Conservation (phyloP, 2,329 filamentous ascomycete genomes). For the Zymoseptoria ardabiliae region DNA sequence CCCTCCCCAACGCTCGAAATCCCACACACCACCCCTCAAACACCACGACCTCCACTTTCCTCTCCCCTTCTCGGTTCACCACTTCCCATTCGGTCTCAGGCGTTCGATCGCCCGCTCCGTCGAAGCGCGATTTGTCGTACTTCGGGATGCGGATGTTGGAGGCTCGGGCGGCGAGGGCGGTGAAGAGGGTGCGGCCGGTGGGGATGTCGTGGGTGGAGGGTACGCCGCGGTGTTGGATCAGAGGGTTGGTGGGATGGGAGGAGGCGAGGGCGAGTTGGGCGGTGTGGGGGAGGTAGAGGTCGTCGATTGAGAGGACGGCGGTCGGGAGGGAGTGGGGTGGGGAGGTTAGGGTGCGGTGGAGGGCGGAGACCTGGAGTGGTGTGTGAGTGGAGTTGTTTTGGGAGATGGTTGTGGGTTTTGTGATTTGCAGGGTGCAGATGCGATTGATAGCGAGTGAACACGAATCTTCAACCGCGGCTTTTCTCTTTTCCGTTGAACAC, state of each 20-base stretch:
- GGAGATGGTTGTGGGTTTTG: not conserved
- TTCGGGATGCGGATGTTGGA: slow-evolving; percentile 56
- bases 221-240: slow-evolving; percentile 76
- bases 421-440: not conserved
- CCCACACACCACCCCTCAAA: slow-evolving; percentile 91
- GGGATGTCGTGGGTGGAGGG: slow-evolving; percentile 74
- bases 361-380: slow-evolving; percentile 47
- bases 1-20: slow-evolving; percentile 58
- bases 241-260: slow-evolving; percentile 60
- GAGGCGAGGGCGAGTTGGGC: slow-evolving; percentile 60
- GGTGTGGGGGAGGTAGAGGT: slow-evolving; percentile 73
- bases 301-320: slow-evolving; percentile 75
- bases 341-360: slow-evolving; percentile 54
- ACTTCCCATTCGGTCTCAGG: slow-evolving; percentile 54
- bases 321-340: slow-evolving; percentile 54
- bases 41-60: slow-evolving; percentile 56
- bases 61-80: slow-evolving; percentile 47
- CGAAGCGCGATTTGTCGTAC: slow-evolving; percentile 77
- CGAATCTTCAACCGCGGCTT: not conserved
- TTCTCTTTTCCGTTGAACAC: not conserved
- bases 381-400: not conserved
- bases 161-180: slow-evolving; percentile 45
- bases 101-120: slow-evolving; percentile 68
- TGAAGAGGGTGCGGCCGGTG: slow-evolving; percentile 58
- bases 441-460: not conserved